Conservation (phyloP, 371 early-diverging fungal species). For the Mortierella sp. region DNA sequence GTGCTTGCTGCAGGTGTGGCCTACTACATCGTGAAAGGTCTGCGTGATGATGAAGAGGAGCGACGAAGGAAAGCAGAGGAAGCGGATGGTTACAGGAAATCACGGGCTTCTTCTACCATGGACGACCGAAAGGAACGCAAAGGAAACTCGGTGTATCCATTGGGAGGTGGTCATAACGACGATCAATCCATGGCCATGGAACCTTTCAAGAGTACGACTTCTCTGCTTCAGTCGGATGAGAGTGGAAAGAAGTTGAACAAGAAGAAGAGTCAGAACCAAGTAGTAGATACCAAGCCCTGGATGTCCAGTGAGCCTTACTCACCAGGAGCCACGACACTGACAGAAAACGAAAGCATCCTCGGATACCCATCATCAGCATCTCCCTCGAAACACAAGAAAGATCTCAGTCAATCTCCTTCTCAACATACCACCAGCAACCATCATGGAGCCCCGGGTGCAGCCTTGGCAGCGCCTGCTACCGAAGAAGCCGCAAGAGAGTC, state of each 20-base stretch:
- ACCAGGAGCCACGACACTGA: conserved; percentile 44
- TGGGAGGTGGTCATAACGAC: conserved; percentile 9
- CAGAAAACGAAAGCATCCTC: conserved; percentile 25
- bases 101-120: conserved; percentile 15
- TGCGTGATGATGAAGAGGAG: conserved; percentile 17
- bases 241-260: conserved; percentile 13
- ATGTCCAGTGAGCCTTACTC: conserved; percentile 21
- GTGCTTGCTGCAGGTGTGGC: conserved; percentile 25
- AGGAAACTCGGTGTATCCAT: conserved; percentile 13
- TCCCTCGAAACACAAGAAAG: conserved; percentile 21
- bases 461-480: not conserved
- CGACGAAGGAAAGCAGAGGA: conserved; percentile 13
- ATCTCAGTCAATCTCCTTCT: conserved; percentile 22
- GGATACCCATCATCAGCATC: conserved; percentile 35
- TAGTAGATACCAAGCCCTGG: conserved; percentile 14
- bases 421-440: conserved; percentile 12
- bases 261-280: conserved; percentile 3
- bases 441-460: conserved; percentile 2
- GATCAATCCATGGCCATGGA: conserved; percentile 31
- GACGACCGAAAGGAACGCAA: conserved; percentile 4
- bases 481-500: conserved; percentile 10
- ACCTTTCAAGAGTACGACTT: conserved; percentile 45
- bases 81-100: not conserved
- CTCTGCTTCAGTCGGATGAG: conserved; percentile 34
- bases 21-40: conserved; percentile 32